A percentile compares a stretch with the other conserved stretches of the same genome.
Evolutionary conservation across 106 monocot species (phyloP).

Genomic region (Phalaenopsis aphrodite): DNA sequence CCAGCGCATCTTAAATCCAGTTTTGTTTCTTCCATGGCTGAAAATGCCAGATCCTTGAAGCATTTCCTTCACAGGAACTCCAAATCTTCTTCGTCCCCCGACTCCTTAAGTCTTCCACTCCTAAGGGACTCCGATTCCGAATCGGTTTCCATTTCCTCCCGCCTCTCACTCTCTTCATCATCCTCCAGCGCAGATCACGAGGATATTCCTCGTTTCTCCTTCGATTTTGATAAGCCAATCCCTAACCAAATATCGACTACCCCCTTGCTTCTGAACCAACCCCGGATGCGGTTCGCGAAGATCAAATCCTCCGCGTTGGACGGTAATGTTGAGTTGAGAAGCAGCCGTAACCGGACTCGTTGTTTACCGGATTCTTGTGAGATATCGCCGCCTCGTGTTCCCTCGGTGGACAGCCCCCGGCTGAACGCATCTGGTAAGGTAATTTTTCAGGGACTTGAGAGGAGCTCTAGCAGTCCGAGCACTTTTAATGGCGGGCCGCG

Average conservation of each 20-base stretch:
- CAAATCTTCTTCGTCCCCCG: constrained; percentile 10
- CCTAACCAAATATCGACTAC: constrained; percentile 1
- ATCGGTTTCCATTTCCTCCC: constrained; percentile 10
- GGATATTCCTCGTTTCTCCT: constrained; percentile 29
- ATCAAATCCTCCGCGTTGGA: not conserved
- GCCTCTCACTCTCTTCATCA: constrained; percentile 29
- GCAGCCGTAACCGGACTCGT: constrained; percentile 11
- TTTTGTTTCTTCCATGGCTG: not conserved
- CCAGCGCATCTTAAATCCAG: not conserved
- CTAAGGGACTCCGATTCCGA: constrained; percentile 29
- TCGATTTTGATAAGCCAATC: constrained; percentile 24
- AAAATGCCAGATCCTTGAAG: constrained; percentile 23
- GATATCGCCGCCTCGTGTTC: constrained; percentile 10
- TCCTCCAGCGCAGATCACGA: constrained; percentile 27
- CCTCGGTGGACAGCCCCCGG: constrained; percentile 67
- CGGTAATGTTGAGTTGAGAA: not conserved
- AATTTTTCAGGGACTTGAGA: constrained; percentile 62
- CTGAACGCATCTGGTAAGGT: constrained; percentile 89
- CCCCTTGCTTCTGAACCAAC: constrained; percentile 15
- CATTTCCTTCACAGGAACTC: constrained; percentile 32
- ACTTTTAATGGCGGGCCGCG: constrained; percentile 49
- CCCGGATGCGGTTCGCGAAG: constrained; percentile 12
- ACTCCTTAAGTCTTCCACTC: constrained; percentile 32
- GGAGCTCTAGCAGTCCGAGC: constrained; percentile 89
- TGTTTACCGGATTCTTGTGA: constrained; percentile 7